phyloP scores from a whole-genome alignment of 2,329 filamentous ascomycete genomes.

The Hypomyces perniciosus region DNA sequence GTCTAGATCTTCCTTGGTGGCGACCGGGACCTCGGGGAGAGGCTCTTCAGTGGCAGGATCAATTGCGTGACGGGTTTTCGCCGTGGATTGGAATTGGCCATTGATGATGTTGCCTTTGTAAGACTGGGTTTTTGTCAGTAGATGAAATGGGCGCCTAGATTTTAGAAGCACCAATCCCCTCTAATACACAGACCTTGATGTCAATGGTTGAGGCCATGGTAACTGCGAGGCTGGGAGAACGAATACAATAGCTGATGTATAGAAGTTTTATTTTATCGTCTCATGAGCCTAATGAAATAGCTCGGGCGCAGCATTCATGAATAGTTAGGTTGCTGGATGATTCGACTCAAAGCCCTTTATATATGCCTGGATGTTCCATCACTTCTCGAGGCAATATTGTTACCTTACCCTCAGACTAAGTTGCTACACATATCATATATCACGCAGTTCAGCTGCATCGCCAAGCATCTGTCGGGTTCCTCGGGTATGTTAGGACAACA shows the following conservation, averaged over 20 bases:
- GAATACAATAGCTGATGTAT: no score
- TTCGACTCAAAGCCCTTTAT: not conserved
- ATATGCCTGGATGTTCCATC: not conserved
- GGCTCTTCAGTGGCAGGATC: conserved; percentile 28
- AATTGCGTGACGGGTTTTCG: conserved; percentile 17
- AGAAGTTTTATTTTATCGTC: no score
- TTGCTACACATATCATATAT: no score
- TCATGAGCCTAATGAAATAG: no score
- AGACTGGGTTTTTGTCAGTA: not conserved
- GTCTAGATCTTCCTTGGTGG: conserved; percentile 24
- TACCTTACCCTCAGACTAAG: no score
- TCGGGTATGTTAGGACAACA: no score
- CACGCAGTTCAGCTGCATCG: no score
- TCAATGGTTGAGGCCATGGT: not conserved
- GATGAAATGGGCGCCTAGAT: not conserved
- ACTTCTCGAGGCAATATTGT: not conserved
- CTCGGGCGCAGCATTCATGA: not conserved
- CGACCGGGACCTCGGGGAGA: conserved; percentile 25
- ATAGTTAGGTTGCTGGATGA: not conserved
- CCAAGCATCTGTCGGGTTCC: no score
- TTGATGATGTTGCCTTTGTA: conserved; percentile 20
- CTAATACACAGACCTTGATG: conserved; percentile 3
- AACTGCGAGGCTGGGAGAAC: not conserved
- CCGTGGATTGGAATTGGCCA: conserved; percentile 17
- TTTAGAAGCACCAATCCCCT: not conserved